Evolutionary conservation across 108 stramenopile genomes (phyloP), one percentile per base, ranked within the genome.

Genomic region (Mediolabrus comicus): DNA sequence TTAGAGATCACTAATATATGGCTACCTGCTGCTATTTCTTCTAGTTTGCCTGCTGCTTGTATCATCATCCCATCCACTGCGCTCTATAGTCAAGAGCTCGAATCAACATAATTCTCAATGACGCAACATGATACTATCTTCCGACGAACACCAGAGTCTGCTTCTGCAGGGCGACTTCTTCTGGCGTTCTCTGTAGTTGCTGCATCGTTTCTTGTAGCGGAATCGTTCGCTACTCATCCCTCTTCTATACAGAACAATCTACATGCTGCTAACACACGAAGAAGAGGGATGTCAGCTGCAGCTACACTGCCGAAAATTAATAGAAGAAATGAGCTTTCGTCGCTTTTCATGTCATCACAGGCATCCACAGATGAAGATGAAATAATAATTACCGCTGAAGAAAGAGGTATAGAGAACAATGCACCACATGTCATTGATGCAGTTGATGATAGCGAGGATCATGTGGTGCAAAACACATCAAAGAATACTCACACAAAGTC

Each of bases 151-250:
- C 17, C 4, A 17, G 28, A 28, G 1, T 28, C 55, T 16, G 26
- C 55, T 56, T 54, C 30, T 34, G 16, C 65, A 55, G 65, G 66
- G 52, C 66, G 66, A 52, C 53, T 24, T 39, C 54, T 67, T 26
- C 66, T 67, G 9, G 31, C 66, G 13, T 67, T 55, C 24, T 67
- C 66, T 38, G 22, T 67, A 10, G 53, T 67, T 25, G 46, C 66
- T 30, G 35, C 51, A 24, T 56, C 66, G 28, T 52, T 55, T 39
- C 54, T 67, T 24, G 53, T 67, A 19, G 66, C 54, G 11, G 53
- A 53, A 27, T 67, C 66, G n/a, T 38, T 67, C 10, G 54, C 54
- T 22, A 67, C 36, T 11, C 66, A 67, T 29, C 66, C 51, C 28
- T 32, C 66, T 54, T 32, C 33, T 12, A 14, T 35, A 8, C 54